Evolutionary conservation across 1,284 basidiomycete species (phyloP).

Genomic region (Malassezia sp.): DNA sequence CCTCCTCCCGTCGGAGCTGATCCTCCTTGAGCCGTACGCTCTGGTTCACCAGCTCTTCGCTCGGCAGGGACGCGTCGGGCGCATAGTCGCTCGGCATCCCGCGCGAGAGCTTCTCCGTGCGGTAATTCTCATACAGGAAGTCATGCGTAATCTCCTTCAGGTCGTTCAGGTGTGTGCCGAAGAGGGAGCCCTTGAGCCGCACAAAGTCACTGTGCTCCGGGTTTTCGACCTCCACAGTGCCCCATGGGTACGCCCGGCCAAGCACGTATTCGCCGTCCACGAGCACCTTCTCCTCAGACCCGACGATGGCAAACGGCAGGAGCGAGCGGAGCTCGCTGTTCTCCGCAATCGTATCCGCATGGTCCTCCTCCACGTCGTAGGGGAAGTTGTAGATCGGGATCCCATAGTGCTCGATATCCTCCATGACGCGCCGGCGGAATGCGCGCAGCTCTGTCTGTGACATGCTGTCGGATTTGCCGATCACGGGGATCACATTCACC

Average conservation of each 20-base stretch:
- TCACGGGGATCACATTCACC: conserved; percentile 97
- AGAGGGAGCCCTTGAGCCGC: conserved; percentile 73
- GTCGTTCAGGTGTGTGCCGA: conserved; percentile 89
- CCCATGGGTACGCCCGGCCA: conserved; percentile 92
- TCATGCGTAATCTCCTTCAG: conserved; percentile 84
- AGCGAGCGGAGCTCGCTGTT: conserved; percentile 53
- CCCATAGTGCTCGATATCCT: conserved; percentile 95
- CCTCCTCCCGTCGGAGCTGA: conserved; percentile 76
- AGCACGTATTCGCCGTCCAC: conserved; percentile 81
- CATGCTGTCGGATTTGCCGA: conserved; percentile 92
- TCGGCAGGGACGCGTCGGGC: conserved; percentile 49
- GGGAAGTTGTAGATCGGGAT: conserved; percentile 99
- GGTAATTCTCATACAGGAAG: conserved; percentile 77
- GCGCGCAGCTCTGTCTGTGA: conserved; percentile 56
- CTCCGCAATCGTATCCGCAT: conserved; percentile 95
- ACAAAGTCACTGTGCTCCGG: conserved; percentile 96
- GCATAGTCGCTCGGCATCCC: conserved; percentile 65
- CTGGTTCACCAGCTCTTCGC: conserved; percentile 87
- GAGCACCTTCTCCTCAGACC: conserved; percentile 91
- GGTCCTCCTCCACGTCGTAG: conserved; percentile 93
- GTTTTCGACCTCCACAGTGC: conserved; percentile 95
- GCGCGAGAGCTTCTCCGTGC: conserved; percentile 93
- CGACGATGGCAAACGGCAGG: conserved; percentile 85
- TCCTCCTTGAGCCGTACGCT: conserved; percentile 96
- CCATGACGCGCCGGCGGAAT: conserved; percentile 97